Conservation (phyloP, 1,139 yeast species). For the Meyerozyma carpophila region DNA sequence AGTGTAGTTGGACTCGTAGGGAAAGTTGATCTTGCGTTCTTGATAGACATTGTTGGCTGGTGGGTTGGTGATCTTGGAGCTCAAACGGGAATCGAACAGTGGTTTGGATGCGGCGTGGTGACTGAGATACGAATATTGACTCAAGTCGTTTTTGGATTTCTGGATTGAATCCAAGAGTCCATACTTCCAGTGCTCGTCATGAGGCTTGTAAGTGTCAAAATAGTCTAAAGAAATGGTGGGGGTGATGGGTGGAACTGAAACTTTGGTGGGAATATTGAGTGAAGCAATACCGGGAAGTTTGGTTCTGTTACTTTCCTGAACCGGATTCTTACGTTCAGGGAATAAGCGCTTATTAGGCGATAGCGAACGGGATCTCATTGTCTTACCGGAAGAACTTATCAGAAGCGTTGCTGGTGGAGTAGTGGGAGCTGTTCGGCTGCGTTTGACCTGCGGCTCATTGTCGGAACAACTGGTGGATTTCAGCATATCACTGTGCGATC, state of each 20-base stretch:
- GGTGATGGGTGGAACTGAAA: constrained; percentile 22
- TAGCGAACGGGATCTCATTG: constrained; percentile 27
- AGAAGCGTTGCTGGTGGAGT: constrained; percentile 19
- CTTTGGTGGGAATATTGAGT: constrained; percentile 24
- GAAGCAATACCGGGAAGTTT: constrained; percentile 41
- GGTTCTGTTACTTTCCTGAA: constrained; percentile 4
- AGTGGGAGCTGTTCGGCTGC: constrained; percentile 51
- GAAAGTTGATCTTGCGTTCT: constrained; percentile 44
- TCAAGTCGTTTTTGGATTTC: constrained; percentile 15
- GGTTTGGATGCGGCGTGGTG: constrained; percentile 25
- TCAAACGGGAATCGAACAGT: constrained; percentile 35
- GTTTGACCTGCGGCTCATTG: constrained; percentile 15
- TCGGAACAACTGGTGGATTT: constrained; percentile 3
- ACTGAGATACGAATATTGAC: constrained; percentile 26
- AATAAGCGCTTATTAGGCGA: constrained; percentile 25
- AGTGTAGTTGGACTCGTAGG: constrained; percentile 51
- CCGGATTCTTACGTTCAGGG: constrained; percentile 1
- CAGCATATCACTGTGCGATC: constrained; percentile 21
- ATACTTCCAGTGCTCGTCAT: constrained; percentile 44
- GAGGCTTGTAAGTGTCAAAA: constrained; percentile 44
- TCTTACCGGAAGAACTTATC: constrained; percentile 7
- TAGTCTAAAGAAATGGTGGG: constrained; percentile 45
- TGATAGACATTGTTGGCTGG: constrained; percentile 8
- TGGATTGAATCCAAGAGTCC: constrained; percentile 37
- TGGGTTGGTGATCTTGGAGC: constrained; percentile 29